Base-by-base conservation (phyloP, 108 stramenopile species). In the Nitzschia inconspicua region DNA sequence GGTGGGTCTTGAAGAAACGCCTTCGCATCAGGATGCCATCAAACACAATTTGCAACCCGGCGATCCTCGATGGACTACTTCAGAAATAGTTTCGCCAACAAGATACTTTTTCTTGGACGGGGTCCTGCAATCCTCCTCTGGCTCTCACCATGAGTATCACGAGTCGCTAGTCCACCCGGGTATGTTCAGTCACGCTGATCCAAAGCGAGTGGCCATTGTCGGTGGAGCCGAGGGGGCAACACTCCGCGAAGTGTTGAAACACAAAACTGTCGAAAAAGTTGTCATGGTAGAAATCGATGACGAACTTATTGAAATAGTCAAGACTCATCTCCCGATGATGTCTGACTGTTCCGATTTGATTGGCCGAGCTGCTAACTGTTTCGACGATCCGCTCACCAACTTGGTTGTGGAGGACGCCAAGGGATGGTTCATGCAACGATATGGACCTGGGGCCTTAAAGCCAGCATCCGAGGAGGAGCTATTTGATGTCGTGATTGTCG, bases 161-260 rank as follows among this genome's bases (percentile, higher is more conserved):
- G 96, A 97, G 68, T 51, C 83, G 11, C 76, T 97, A 20, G 94
- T 97, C 4, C 96, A 97, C 66, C 93, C 96, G 32, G 94, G 88
- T 27, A 91, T 97, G 89, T 81, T 97, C 47, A 57, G 85, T 16
- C 94, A 95, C 57, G 65, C 88, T 8, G 66, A 82, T 52, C 94
- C 95, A 4, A 89, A 81, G 44, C 61, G 53, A 34, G 93, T 95
- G n/a, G 65, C 65, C 29, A 89, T 94, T 63, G 73, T 93, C 13
- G 94, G 94, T 6, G 94, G 94, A 8, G 92, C 86, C 8, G 94
- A 93, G 72, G 83, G 89, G n/a, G 94, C 90, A 20, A 85, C 92
- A 11, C 68, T 93, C 8, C 77, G 92, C 30, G 94, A 95, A 73
- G 78, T 95, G 0, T 68, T 92, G 10, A 82, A 84, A 41, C 92